phyloP scores from a whole-genome alignment of 352 stramenopile genomes.

The Phytophthora colocasiae region DNA sequence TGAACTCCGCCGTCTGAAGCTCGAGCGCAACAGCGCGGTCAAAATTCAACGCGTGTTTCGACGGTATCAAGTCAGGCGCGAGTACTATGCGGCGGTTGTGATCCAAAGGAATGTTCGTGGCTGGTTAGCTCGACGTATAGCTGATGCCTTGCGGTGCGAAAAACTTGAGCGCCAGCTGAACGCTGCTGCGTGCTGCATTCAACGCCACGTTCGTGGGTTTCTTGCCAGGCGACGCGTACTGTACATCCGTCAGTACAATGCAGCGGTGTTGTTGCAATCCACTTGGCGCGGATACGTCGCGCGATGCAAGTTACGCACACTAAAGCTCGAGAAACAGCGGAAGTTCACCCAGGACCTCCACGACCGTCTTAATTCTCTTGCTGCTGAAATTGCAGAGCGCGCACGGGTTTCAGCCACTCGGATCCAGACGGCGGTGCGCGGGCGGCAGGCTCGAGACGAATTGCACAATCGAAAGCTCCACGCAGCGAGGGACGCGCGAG shows the following conservation, averaged over 20 bases:
- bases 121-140: constrained; percentile 22
- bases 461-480: constrained; percentile 25
- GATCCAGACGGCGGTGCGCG: constrained; percentile 44
- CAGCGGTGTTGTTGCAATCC: constrained; percentile 41
- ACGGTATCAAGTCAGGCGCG: constrained; percentile 21
- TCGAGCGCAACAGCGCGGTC: constrained; percentile 36
- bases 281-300: constrained; percentile 42
- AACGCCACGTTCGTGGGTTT: constrained; percentile 44
- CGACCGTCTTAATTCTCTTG: constrained; percentile 5
- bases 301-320: constrained; percentile 12
- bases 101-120: constrained; percentile 54
- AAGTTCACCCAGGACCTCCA: constrained; percentile 20
- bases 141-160: constrained; percentile 18
- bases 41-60: constrained; percentile 51
- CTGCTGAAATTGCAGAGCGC: constrained; percentile 23
- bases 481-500: constrained; percentile 22
- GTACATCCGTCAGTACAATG: constrained; percentile 15
- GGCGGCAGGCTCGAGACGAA: constrained; percentile 23
- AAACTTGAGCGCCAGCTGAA: constrained; percentile 18
- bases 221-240: constrained; percentile 30
- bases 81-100: constrained; percentile 37
- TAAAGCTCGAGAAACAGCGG: constrained; percentile 17
- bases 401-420: constrained; percentile 35
- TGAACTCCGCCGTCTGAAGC: constrained; percentile 8
- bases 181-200: constrained; percentile 44